Evolutionary conservation across 306 rosid species (phyloP), one percentile per base, ranked within the genome.

Genomic region (Nissolia schottii): DNA sequence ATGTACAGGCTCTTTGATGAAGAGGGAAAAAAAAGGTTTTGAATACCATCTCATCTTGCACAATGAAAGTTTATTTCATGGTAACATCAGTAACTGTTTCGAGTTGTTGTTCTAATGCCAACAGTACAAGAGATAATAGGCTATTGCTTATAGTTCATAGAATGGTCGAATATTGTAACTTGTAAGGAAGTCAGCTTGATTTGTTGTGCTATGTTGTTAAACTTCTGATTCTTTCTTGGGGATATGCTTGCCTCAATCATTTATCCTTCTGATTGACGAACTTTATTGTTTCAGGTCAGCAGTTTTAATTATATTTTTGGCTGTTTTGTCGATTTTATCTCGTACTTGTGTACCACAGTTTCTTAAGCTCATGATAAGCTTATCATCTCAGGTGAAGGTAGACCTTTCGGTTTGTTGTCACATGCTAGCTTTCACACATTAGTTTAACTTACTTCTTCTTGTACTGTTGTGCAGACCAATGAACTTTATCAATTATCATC

Each of bases 331-430:
- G 60, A 71, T 89, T 53, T 81, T 94, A 75, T 85, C 92, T 64
- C 92, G 92, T 4, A 91, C 94, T 22, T 91, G 92, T 74, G 86
- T 94, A 37, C 97, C 98, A 0, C 81, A 92, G 97, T 87, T 89
- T 78, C 97, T 94, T 51, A 91, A 87, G 72, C 96, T 91, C 74
- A 94, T 94, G 97, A 89, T 91, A 75, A 91, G 96, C 89, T 79
- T 91, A 61, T 94, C 97, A 74, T 89, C 95, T 75, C 95, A 87
- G 96, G 98, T 94, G 77, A 41, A 40, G 32, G 73, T 71, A 53
- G 31, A 68, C 74, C 75, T 75, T 59, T 66, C 13, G 25, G 66
- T 66, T 68, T 16, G 51, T 45, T 64, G 40, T 78, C 67, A 51
- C 35, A 49, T 71, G 55, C n/a, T 53, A 34, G 41, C 40, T 73